Percentiles rank a stretch among this genome's conserved stretches.
Evolutionary conservation across 2,329 filamentous ascomycete species (phyloP).

Genomic region (Cryphonectria parasitica): DNA sequence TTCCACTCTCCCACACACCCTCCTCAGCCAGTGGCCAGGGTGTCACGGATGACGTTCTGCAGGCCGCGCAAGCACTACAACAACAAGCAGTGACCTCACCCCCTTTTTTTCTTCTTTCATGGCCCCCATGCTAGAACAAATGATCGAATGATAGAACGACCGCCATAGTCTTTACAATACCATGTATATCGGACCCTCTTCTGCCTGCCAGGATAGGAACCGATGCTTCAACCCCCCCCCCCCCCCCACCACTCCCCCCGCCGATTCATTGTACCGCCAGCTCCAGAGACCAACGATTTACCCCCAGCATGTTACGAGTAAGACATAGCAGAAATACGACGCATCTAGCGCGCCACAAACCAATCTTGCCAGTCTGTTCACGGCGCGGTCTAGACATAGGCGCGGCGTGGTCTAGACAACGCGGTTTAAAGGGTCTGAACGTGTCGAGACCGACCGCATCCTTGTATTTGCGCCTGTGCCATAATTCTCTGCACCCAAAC

Average conservation of each 20-base stretch:
- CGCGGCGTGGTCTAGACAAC: slow-evolving; percentile 2
- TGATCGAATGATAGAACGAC: background rate
- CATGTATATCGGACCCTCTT: background rate
- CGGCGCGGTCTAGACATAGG: background rate
- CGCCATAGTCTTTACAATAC: background rate
- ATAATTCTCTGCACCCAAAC: background rate
- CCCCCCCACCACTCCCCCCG: no score
- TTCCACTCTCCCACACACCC: background rate
- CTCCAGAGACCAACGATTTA: background rate
- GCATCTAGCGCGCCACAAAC: background rate
- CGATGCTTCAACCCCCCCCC: background rate
- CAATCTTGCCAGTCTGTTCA: background rate
- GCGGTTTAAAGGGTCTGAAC: background rate
- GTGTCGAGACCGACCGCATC: slow-evolving; percentile 1
- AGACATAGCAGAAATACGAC: slow-evolving; percentile 5
- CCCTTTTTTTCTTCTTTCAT: background rate
- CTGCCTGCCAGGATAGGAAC: background rate
- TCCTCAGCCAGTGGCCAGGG: background rate
- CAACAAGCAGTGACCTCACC: background rate
- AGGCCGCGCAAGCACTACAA: slow-evolving; percentile 7
- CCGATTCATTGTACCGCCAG: background rate
- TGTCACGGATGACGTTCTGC: background rate
- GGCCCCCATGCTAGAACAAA: background rate
- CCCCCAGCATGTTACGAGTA: background rate
- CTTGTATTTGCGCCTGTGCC: background rate